Conservation (phyloP, 441 rosid species). For the Populus hybrid region DNA sequence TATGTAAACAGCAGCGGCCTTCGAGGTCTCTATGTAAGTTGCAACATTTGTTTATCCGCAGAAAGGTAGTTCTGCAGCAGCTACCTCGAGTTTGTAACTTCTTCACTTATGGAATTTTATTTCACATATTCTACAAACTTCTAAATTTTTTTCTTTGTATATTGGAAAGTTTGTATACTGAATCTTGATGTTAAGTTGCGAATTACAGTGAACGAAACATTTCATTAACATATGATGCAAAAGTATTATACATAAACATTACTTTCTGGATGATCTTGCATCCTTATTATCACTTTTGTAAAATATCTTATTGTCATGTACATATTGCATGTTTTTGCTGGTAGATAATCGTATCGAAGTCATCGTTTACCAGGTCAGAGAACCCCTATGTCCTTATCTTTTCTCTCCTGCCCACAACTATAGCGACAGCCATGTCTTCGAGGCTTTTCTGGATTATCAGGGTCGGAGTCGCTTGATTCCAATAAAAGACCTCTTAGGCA, state of each 20-base stretch:
- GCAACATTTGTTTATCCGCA: slow-evolving; percentile 20
- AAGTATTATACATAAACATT: slow-evolving; percentile 6
- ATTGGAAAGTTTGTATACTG: neutral
- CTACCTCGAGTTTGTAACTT: slow-evolving; percentile 14
- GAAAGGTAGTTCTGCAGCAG: slow-evolving; percentile 8
- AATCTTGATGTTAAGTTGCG: slow-evolving; percentile 7
- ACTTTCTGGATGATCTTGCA: slow-evolving; percentile 23
- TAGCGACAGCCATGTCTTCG: slow-evolving; percentile 74
- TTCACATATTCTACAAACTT: neutral
- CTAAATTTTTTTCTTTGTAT: slow-evolving; percentile 12
- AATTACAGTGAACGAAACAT: slow-evolving; percentile 14
- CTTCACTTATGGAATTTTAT: slow-evolving; percentile 10
- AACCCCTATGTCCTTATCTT: slow-evolving; percentile 35
- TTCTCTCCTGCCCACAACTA: slow-evolving; percentile 38
- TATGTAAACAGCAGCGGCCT: slow-evolving; percentile 4
- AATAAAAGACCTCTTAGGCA: slow-evolving; percentile 77
- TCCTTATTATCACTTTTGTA: slow-evolving; percentile 26
- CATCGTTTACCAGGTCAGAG: slow-evolving; percentile 18
- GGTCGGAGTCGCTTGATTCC: slow-evolving; percentile 73
- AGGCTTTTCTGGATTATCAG: slow-evolving; percentile 65
- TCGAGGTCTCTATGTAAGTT: slow-evolving; percentile 9
- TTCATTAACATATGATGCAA: slow-evolving; percentile 6
- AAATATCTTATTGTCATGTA: slow-evolving; percentile 4
- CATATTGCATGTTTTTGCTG: slow-evolving; percentile 1
- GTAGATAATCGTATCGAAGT: neutral